A percentile compares a stretch with the other conserved stretches of the same genome.
Evolutionary conservation across 2,329 filamentous ascomycete species (phyloP).

Genomic region (Cordyceps farinosa): DNA sequence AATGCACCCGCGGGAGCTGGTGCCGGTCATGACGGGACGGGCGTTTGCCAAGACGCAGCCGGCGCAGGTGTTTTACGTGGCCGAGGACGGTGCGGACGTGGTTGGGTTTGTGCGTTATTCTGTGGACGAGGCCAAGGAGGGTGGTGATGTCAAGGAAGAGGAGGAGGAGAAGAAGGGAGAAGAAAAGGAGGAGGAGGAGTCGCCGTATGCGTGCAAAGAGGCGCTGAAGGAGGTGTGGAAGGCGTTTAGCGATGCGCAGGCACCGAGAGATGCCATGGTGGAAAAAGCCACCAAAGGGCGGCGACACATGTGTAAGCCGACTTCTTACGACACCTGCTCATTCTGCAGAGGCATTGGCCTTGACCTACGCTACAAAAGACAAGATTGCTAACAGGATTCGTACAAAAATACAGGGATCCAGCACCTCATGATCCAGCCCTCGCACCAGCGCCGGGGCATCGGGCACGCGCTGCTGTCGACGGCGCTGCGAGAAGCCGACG

Average conservation of each 20-base stretch:
- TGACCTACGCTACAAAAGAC: not conserved
- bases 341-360: too few relatives aligned
- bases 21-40: constrained; percentile 9
- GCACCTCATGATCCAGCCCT: constrained; percentile 25
- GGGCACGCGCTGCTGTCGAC: constrained; percentile 20
- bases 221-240: constrained; percentile 24
- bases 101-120: constrained; percentile 20
- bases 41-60: constrained; percentile 9
- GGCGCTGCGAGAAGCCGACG: constrained; percentile 18
- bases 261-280: constrained; percentile 23
- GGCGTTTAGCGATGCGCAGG: constrained; percentile 20
- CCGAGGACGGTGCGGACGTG: constrained; percentile 8
- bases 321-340: too few relatives aligned
- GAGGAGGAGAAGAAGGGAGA: not conserved
- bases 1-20: constrained; percentile 18
- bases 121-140: constrained; percentile 13
- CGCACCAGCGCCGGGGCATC: constrained; percentile 23
- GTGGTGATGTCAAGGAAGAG: not conserved
- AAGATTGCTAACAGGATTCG: not conserved
- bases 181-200: constrained; percentile 2
- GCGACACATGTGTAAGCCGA: constrained; percentile 22
- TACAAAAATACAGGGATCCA: constrained; percentile 19
- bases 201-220: constrained; percentile 20
- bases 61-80: constrained; percentile 19
- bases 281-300: constrained; percentile 20